Conservation (phyloP, 2,329 filamentous ascomycete genomes). For the Xylariaceae sp. region DNA sequence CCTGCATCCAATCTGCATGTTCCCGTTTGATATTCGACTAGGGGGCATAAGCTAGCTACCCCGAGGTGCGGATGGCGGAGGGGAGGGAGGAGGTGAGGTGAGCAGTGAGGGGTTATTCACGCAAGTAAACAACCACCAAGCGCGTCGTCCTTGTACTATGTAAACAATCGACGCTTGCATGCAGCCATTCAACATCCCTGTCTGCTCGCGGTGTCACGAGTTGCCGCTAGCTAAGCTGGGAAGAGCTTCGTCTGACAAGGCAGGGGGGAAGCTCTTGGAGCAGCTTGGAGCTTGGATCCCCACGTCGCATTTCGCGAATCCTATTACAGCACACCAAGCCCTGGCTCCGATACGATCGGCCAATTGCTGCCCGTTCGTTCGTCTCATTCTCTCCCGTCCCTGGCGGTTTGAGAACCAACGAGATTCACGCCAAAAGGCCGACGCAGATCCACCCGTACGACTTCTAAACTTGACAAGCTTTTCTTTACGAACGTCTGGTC, state of each 20-base stretch:
- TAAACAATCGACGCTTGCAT: conserved; percentile 13
- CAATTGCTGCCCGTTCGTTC: not conserved
- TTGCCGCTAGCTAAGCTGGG: conserved; percentile 16
- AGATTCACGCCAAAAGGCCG: too few species aligned
- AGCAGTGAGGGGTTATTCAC: conserved; percentile 23
- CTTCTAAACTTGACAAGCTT: not conserved
- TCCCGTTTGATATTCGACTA: conserved; percentile 25
- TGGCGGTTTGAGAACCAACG: not conserved
- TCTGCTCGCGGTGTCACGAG: conserved; percentile 27
- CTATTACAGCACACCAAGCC: not conserved
- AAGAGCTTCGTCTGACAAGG: conserved; percentile 15
- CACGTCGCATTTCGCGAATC: not conserved
- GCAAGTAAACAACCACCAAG: conserved; percentile 23
- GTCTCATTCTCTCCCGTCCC: not conserved
- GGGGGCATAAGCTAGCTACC: conserved; percentile 13
- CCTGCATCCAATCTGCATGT: conserved; percentile 14
- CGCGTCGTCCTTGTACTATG: conserved; percentile 27
- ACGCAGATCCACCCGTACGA: too few species aligned
- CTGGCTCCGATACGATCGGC: not conserved
- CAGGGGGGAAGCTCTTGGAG: not conserved
- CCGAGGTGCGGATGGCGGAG: conserved; percentile 28
- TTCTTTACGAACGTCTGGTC: not conserved
- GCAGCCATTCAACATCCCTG: conserved; percentile 3
- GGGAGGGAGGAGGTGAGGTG: too few species aligned
- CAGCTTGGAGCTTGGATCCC: not conserved